Evolutionary conservation across 192 early-diverging fungal species (phyloP).

Genomic region (Entophlyctis luteolus): DNA sequence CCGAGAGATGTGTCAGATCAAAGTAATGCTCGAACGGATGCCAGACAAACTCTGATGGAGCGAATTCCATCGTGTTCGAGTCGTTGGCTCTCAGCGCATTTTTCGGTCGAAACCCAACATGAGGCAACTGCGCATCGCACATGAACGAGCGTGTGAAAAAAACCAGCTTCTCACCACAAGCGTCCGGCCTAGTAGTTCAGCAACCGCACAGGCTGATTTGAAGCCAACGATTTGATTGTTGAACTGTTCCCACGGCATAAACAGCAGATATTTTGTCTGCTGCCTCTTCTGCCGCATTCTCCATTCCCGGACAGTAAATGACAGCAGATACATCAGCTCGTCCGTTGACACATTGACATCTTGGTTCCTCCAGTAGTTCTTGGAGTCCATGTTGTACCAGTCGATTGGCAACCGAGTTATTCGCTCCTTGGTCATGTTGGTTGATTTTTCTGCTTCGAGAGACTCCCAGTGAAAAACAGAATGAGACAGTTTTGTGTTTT

Average conservation of each 20-base stretch:
- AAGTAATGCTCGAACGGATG: conserved; percentile 36
- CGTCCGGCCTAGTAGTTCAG: conserved; percentile 29
- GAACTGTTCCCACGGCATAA: conserved; percentile 42
- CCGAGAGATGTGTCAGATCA: conserved; percentile 12
- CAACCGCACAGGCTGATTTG: conserved; percentile 40
- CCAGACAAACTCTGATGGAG: conserved; percentile 25
- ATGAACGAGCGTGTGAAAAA: no score
- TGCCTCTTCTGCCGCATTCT: background rate
- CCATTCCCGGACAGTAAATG: conserved; percentile 2
- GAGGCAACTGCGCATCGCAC: no score
- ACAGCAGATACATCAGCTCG: conserved; percentile 20
- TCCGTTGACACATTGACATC: conserved; percentile 24
- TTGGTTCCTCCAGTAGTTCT: conserved; percentile 43
- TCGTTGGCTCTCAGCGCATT: no score
- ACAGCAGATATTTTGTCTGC: conserved; percentile 30
- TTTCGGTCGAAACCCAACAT: no score
- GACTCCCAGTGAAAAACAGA: conserved; percentile 16
- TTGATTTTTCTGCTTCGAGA: conserved; percentile 19
- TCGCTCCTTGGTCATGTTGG: conserved; percentile 21
- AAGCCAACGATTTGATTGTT: conserved; percentile 42
- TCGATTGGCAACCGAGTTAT: conserved; percentile 29
- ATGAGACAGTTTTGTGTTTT: conserved; percentile 17
- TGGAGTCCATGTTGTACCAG: conserved; percentile 44
- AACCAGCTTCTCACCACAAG: no score
- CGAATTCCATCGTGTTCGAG: conserved; percentile 10